phyloP scores from a whole-genome alignment of 352 stramenopile species.

The Phytophthora pisi region DNA sequence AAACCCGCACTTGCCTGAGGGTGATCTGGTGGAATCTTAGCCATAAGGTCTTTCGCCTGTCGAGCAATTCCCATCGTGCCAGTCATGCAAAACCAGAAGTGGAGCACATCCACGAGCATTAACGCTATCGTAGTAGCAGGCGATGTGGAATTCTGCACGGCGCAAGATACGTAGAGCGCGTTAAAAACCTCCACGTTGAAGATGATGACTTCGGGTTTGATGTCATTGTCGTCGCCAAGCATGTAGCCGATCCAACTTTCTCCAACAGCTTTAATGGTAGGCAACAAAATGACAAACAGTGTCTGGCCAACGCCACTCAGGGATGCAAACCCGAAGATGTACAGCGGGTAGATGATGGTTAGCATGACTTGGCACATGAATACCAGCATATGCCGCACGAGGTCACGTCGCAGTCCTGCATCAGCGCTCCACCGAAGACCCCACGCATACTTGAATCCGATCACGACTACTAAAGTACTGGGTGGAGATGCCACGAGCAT shows the following conservation, averaged over 20 bases:
- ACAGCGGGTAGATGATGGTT: background rate
- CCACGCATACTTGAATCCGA: background rate
- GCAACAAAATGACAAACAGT: background rate
- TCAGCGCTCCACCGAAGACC: background rate
- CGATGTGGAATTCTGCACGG: constrained; percentile 22
- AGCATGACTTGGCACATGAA: background rate
- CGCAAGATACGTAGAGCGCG: constrained; percentile 38
- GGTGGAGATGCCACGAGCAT: constrained; percentile 1
- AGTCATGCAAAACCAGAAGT: constrained; percentile 31
- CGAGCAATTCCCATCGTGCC: constrained; percentile 9
- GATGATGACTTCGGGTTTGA: constrained; percentile 20
- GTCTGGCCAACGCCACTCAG: background rate
- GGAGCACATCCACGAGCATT: constrained; percentile 24
- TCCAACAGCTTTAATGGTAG: background rate
- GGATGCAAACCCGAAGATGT: background rate
- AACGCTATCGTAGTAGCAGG: constrained; percentile 16
- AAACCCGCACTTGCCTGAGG: constrained; percentile 9
- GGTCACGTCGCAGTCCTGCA: background rate
- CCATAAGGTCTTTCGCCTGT: constrained; percentile 15
- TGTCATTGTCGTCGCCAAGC: background rate
- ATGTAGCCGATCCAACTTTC: background rate
- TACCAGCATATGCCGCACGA: background rate
- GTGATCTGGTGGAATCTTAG: constrained; percentile 16
- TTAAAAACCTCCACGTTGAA: constrained; percentile 59
- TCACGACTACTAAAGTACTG: background rate